Evolutionary conservation across 129 eudicot species (phyloP), one percentile per base, ranked within the genome.

Genomic region (Glebionis coronaria): DNA sequence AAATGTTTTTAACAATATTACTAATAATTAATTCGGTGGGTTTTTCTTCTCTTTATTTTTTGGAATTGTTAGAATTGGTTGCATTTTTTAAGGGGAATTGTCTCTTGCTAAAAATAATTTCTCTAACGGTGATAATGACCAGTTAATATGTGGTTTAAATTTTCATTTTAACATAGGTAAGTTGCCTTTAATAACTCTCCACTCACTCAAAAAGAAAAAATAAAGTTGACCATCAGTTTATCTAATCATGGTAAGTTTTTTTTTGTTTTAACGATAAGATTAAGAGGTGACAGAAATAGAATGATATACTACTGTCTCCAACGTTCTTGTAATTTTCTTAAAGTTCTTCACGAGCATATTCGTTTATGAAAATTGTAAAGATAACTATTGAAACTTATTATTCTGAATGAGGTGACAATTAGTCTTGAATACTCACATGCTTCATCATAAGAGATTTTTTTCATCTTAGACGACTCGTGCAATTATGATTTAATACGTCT

Each of bases 51-150:
- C 9, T 51, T 44, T 15, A 9, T 72, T 46, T 9, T 38, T 28
- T 62, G 25, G 50, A 71, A 38, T 3, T 44, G 23, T 25, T 54
- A 23, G 57, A 56, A 74, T 44, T 20, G 38, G 35, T 68, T 67
- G 56, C 79, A 75, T 60, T 38, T 40, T 74, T 75, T 67, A 50
- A 38, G 69, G 78, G 69, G 5, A 68, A 49, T 60, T 50, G 79
- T 60, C 69, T 75, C 69, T 75, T 67, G 69, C 79, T 59, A 75
- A 75, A 72, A 61, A 42, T 68, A 49, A 67, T 68, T 10, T 25
- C 7, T 59, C 68, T 45, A 47, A 68, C 42, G 57, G 79, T 57
- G 45, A 44, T 66, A 27, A 44, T 74, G 61, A 13, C 20, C 12
- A 49, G 31, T 65, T 16, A 74, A 74, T 56, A 45, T 67, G 67